These are phyloP conservation scores for Xeromyces bisporus DNA, from an alignment of 495 filamentous ascomycete genomes.

Conservation along the genomic window DNA sequence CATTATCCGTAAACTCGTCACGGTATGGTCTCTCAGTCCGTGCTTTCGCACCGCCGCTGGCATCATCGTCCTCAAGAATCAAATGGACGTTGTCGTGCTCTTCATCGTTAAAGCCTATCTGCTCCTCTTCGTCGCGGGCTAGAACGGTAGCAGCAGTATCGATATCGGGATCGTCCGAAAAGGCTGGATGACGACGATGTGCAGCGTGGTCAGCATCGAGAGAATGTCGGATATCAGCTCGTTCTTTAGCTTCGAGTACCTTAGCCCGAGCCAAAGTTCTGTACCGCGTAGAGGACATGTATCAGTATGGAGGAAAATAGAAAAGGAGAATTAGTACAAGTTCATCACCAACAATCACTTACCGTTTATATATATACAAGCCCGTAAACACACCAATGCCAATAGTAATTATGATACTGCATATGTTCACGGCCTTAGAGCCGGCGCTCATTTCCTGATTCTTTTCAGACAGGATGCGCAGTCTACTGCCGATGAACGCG, in stretches of 20 bases:
- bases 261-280: slow-evolving; percentile 68
- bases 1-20: slow-evolving; percentile 39
- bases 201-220: slow-evolving; percentile 24
- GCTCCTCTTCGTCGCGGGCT: slow-evolving; percentile 32
- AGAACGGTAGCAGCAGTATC: slow-evolving; percentile 27
- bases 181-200: slow-evolving; percentile 21
- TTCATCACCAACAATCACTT: slow-evolving; percentile 1
- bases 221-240: slow-evolving; percentile 28
- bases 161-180: slow-evolving; percentile 29
- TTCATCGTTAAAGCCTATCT: slow-evolving; percentile 29
- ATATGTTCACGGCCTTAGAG: slow-evolving; percentile 55
- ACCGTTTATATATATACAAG: slow-evolving; percentile 68
- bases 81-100: slow-evolving; percentile 28
- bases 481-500: slow-evolving; percentile 69
- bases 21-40: slow-evolving; percentile 18
- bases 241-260: slow-evolving; percentile 72
- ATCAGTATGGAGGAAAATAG: slow-evolving; percentile 1
- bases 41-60: slow-evolving; percentile 12
- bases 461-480: slow-evolving; percentile 51
- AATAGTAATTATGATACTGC: slow-evolving; percentile 56
- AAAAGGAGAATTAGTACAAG: no score
- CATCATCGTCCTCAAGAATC: slow-evolving; percentile 23
- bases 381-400: slow-evolving; percentile 60
- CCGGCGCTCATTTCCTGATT: slow-evolving; percentile 38
- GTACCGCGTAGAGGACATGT: background rate